Conservation (phyloP, 1,139 yeast genomes). For the Yamadazyma jaroonii region DNA sequence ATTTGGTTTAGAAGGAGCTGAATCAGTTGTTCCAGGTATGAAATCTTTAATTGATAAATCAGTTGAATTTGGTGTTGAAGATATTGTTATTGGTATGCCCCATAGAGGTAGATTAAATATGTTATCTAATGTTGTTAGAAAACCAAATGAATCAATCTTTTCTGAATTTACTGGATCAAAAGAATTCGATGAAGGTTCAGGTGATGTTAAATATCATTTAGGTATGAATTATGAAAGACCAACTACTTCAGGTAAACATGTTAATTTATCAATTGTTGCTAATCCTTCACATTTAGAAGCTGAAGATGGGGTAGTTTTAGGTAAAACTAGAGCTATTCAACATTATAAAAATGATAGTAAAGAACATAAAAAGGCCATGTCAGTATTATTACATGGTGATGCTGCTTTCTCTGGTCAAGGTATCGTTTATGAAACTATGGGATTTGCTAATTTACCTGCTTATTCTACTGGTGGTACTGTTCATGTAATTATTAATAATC, state of each 20-base stretch:
- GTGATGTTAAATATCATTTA: constrained; percentile 98
- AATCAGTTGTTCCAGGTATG: constrained; percentile 94
- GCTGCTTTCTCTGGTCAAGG: constrained; percentile 99
- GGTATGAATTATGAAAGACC: constrained; percentile 99
- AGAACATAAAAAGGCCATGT: constrained; percentile 80
- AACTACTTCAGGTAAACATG: constrained; percentile 96
- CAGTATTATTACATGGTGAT: constrained; percentile 95
- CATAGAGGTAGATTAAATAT: constrained; percentile 99
- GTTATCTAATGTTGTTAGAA: constrained; percentile 96
- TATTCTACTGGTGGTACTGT: constrained; percentile 98
- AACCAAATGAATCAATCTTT: constrained; percentile 96
- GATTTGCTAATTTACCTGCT: constrained; percentile 87
- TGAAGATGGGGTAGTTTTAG: constrained; percentile 97
- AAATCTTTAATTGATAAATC: constrained; percentile 93
- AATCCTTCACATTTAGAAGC: constrained; percentile 99
- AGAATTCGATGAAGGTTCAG: constrained; percentile 87
- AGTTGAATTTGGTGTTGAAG: constrained; percentile 92
- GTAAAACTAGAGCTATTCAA: constrained; percentile 96
- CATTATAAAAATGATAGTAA: constrained; percentile 88
- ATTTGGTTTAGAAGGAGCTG: constrained; percentile 98
- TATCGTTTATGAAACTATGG: constrained; percentile 98
- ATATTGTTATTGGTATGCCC: constrained; percentile 98
- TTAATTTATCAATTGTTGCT: constrained; percentile 92
- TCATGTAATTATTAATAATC: constrained; percentile 94
- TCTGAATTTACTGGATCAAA: constrained; percentile 93